These are phyloP conservation scores for Gypsophila paniculata DNA, from an alignment of 179 eudicot species.

Conservation along the genomic window DNA sequence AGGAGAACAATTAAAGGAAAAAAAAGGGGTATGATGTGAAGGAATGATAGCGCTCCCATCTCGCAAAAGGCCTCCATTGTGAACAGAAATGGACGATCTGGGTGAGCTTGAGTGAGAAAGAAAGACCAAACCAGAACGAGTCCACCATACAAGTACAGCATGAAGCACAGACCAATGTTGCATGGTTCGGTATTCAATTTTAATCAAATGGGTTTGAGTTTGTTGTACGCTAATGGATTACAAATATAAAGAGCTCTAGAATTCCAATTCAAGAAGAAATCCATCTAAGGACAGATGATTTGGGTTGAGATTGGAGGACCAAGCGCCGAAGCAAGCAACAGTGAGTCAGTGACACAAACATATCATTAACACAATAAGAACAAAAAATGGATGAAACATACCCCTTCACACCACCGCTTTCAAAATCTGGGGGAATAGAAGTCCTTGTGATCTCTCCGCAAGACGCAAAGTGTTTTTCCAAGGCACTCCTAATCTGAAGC, in stretches of 20 bases:
- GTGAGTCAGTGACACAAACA: background rate
- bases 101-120: background rate
- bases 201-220: background rate
- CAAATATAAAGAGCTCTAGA: background rate
- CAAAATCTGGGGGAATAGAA: slow-evolving; percentile 50
- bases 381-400: slow-evolving; percentile 14
- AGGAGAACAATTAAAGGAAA: background rate
- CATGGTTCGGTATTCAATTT: background rate
- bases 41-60: background rate
- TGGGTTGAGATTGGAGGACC: too few relatives aligned
- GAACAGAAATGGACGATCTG: too few relatives aligned
- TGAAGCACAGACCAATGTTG: background rate
- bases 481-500: slow-evolving; percentile 47
- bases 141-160: background rate
- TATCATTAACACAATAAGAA: background rate
- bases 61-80: too few relatives aligned
- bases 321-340: too few relatives aligned
- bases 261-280: background rate
- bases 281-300: too few relatives aligned
- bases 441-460: slow-evolving; percentile 62
- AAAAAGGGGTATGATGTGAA: background rate
- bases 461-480: slow-evolving; percentile 49
- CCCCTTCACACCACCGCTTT: slow-evolving; percentile 49
- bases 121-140: background rate
- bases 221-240: background rate